These are phyloP conservation scores for Gracilaria domingensis DNA, from an alignment of 23 red algal species.

Conservation along the genomic window DNA sequence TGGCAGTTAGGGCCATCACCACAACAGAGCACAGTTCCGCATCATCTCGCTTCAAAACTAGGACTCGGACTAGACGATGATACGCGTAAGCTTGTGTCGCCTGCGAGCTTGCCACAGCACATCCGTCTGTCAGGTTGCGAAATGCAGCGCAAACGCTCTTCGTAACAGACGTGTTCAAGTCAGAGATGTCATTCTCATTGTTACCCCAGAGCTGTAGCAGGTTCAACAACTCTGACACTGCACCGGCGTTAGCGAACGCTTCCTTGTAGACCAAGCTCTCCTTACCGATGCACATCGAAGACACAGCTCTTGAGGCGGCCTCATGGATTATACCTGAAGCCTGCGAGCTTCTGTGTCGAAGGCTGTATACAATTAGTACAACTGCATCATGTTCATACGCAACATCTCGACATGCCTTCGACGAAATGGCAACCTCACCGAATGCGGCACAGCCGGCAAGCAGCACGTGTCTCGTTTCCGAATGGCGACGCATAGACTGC, in stretches of 20 bases:
- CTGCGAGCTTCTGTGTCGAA: constrained; percentile 60
- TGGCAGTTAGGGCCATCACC: constrained; percentile 51
- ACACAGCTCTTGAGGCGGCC: constrained; percentile 23
- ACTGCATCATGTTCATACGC: constrained; percentile 40
- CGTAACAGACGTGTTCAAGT: constrained; percentile 32
- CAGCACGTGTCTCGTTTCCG: constrained; percentile 10
- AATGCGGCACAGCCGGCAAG: constrained; percentile 62
- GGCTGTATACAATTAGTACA: constrained; percentile 10
- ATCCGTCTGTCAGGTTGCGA: constrained; percentile 50
- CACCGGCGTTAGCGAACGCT: constrained; percentile 49
- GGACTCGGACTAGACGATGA: constrained; percentile 31
- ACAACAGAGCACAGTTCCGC: constrained; percentile 10
- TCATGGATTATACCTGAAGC: constrained; percentile 49
- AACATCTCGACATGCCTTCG: background rate
- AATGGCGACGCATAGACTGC: constrained; percentile 47
- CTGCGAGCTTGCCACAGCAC: constrained; percentile 21
- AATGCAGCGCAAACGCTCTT: constrained; percentile 40
- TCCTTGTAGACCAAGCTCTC: constrained; percentile 54
- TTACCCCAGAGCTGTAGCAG: constrained; percentile 51
- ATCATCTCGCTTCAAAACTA: constrained; percentile 48
- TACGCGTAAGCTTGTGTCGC: constrained; percentile 47
- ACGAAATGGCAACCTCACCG: constrained; percentile 21
- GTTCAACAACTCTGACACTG: constrained; percentile 36
- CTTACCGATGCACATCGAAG: constrained; percentile 37
- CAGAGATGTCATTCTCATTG: constrained; percentile 11